Base-by-base conservation (phyloP, 2,329 filamentous ascomycete genomes). In the Trichoderma sp. region DNA sequence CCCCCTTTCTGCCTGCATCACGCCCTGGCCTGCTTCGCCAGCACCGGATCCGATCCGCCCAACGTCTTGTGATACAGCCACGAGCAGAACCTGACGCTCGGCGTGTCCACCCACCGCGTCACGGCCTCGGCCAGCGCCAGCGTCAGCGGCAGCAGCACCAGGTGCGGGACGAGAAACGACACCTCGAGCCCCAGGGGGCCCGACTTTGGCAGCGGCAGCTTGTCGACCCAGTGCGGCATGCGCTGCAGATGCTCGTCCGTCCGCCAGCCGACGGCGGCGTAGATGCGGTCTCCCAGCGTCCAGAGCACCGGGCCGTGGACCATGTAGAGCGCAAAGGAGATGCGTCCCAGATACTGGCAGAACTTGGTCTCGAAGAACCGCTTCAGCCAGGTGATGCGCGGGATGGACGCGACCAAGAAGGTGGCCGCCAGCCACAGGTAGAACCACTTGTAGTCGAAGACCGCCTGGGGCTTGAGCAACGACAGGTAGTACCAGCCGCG, bases 391-490 rank as follows among this genome's bases (percentile, higher is more conserved):
- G 75, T 70, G n/a, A 90, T 80, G n/a, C 83, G 83, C 7, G 84
- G 83, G 3, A 85, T 77, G 0, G 82, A 79, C 1, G 82, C 77
- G 0, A 91, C 81, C 0, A 88, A 72, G 60, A 88, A 79, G 26
- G 79, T 77, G 1, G 87, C 81, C 0, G 86, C 87, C 78, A 82
- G 85, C 72, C 88, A 88, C 3, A 90, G 80, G 72, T 82, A 90
- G 75, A 89, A 89, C 86, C 86, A 90, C 74, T 89, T 90, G 71
- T 81, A 82, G 72, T 89, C 85, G 69, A 81, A 88, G 12, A 88
- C 84, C 1, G 87, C 87, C 71, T 89, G 86, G 0, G 88, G 86
- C 66, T 88, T 89, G 64, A 90, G 77, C 66, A 80, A 81, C 0
- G 86, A 85, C 15, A 88, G 75, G 68, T 80, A 85, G 67, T 82